Base-by-base conservation (phyloP, 345 rosid genomes). In the Laguncularia racemosa region DNA sequence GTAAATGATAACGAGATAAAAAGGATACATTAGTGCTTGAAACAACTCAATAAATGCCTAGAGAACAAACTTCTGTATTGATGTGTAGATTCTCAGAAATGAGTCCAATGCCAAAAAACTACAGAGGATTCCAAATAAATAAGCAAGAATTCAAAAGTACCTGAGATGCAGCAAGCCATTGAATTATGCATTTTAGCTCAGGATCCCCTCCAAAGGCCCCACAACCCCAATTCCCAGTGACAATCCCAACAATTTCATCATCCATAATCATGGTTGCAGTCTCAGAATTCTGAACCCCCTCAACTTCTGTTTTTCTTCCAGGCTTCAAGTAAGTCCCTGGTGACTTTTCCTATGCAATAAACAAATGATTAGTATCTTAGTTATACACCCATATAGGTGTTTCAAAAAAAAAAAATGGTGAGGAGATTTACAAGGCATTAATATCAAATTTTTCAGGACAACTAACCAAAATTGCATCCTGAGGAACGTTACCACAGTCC, bases 111-210 rank as follows among this genome's bases (percentile, higher is more conserved):
- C 6, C 16, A 61, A n/a, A 54, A 16, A 45, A 28, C 19, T 14
- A 46, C 7, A 48, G 48, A 50, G 43, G 14, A 23, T 38, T n/a
- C 40, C 2, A 57, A 51, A 49, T 51, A 33, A 33, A 33, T 9
- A 33, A 1, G 40, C 11, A 33, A 33, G 40, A 33, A 7, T 33
- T 33, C 9, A 33, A 33, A 9, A 33, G 9, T 58, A 87, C 97
- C 97, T 89, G 96, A 40, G 99, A 89, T 65, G 96, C 92, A 65
- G 97, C 96, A 66, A 93, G 89, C 99, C 99, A 93, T 68, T 93
- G 99, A 67, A 85, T 78, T 50, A 84, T 71, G 68, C 86, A 54
- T 82, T 93, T 93, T 15, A 93, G 59, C 67, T 86, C 84, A 46
- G 96, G 92, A 71, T 92, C 99, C 66, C 97, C 99, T 52, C 99